Conservation (phyloP, 129 eudicot species). For the Kitagawia praeruptora region DNA sequence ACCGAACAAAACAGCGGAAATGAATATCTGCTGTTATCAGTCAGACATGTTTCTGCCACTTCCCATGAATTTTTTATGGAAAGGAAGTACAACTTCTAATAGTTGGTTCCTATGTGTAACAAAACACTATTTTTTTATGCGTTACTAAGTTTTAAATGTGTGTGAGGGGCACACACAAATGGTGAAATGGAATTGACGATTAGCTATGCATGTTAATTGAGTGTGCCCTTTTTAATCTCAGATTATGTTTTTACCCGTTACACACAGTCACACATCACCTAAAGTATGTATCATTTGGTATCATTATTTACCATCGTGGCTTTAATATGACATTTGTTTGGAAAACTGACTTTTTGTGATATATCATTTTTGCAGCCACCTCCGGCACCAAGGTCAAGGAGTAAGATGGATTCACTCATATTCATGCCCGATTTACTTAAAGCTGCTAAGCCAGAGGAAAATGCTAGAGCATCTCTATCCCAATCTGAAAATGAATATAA, state of each 20-base stretch:
- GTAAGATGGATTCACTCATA: conserved; percentile 90
- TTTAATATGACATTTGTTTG: neutral
- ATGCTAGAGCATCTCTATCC: conserved; percentile 12
- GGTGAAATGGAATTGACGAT: neutral
- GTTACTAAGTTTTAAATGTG: no score
- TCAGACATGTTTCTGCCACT: no score
- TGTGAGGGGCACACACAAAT: no score
- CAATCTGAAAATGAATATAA: conserved; percentile 17
- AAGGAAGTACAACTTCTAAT: no score
- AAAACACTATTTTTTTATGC: no score
- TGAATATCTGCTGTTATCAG: no score
- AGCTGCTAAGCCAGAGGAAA: conserved; percentile 41
- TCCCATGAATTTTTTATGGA: no score
- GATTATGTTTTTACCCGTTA: neutral
- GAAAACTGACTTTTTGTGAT: neutral
- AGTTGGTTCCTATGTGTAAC: no score
- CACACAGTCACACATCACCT: neutral
- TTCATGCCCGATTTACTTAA: conserved; percentile 61
- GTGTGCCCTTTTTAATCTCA: neutral
- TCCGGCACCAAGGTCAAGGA: conserved; percentile 66
- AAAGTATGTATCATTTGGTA: neutral
- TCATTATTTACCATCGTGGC: neutral
- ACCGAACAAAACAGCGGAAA: neutral
- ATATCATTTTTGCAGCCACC: conserved; percentile 58
- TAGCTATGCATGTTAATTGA: neutral